Conservation (phyloP, 164 flowering plant species). For the Berberis vulgaris region DNA sequence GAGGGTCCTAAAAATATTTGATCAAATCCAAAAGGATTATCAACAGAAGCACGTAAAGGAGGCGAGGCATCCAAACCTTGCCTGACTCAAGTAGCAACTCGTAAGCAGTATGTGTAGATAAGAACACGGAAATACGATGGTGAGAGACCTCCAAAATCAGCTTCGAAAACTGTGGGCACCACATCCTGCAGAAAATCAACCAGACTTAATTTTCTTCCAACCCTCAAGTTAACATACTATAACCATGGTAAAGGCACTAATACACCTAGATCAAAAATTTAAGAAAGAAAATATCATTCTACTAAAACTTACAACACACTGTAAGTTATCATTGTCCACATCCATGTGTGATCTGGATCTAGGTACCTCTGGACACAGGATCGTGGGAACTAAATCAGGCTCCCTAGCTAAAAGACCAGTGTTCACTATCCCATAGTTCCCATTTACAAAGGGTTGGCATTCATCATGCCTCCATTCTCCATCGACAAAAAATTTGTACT, state of each 20-base stretch:
- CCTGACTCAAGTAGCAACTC: slow-evolving; percentile 86
- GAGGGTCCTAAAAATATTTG: background rate
- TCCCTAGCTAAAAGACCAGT: slow-evolving; percentile 48
- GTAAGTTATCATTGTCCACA: slow-evolving; percentile 63
- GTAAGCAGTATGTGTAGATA: slow-evolving; percentile 66
- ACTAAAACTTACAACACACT: slow-evolving; percentile 43
- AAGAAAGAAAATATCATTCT: background rate
- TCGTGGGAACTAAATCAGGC: slow-evolving; percentile 28
- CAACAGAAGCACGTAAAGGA: slow-evolving; percentile 3
- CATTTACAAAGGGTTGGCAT: slow-evolving; percentile 38
- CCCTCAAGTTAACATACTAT: too few species aligned
- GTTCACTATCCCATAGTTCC: slow-evolving; percentile 73
- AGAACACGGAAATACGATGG: slow-evolving; percentile 51
- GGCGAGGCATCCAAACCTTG: slow-evolving; percentile 65
- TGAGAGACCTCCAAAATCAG: slow-evolving; percentile 70
- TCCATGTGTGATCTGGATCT: slow-evolving; percentile 66
- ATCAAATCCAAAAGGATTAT: slow-evolving; percentile 5
- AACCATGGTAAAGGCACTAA: too few species aligned
- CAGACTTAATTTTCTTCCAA: slow-evolving; percentile 26
- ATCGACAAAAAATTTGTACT: slow-evolving; percentile 32
- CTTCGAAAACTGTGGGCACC: slow-evolving; percentile 47
- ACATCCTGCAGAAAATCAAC: slow-evolving; percentile 33
- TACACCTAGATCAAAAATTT: too few species aligned
- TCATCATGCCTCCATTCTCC: slow-evolving; percentile 58
- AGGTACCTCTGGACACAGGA: slow-evolving; percentile 10